phyloP scores from a whole-genome alignment of 176 grass and related monocot species.

The Cocos nucifera region DNA sequence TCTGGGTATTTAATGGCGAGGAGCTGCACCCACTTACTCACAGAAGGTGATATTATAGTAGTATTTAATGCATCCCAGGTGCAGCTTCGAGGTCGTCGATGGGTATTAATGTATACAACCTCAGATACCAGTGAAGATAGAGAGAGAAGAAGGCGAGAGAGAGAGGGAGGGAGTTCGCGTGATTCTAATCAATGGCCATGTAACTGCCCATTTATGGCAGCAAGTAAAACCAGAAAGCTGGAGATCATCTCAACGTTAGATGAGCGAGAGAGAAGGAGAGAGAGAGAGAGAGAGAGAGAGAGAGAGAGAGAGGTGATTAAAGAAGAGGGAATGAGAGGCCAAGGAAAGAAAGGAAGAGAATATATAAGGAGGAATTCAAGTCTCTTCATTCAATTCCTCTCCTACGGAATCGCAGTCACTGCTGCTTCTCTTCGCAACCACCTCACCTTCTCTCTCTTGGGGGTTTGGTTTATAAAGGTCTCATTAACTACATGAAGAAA shows the following conservation, averaged over 20 bases:
- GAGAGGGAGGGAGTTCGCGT: neutral
- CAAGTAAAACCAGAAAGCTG: constrained; percentile 10
- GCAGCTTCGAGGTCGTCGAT: too few relatives aligned
- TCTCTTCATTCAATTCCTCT: too few relatives aligned
- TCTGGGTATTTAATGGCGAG: neutral
- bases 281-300: neutral
- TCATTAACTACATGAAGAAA: too few relatives aligned
- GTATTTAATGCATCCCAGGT: constrained; percentile 8
- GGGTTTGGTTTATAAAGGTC: too few relatives aligned
- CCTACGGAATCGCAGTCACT: too few relatives aligned
- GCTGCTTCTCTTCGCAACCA: too few relatives aligned
- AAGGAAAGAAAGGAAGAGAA: too few relatives aligned
- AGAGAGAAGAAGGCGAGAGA: too few relatives aligned
- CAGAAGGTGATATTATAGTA: constrained; percentile 7
- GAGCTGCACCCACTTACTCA: constrained; percentile 6
- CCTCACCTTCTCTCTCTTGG: too few relatives aligned
- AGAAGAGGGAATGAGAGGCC: too few relatives aligned
- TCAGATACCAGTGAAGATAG: neutral
- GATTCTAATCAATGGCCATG: neutral
- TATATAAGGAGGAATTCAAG: too few relatives aligned
- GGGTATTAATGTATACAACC: neutral
- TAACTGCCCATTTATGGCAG: constrained; percentile 8
- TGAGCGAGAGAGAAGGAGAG: neutral
- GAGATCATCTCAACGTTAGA: constrained; percentile 5
- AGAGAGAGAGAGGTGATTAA: neutral